Evolutionary conservation across 345 rosid species (phyloP).

Genomic region (Punica granatum): DNA sequence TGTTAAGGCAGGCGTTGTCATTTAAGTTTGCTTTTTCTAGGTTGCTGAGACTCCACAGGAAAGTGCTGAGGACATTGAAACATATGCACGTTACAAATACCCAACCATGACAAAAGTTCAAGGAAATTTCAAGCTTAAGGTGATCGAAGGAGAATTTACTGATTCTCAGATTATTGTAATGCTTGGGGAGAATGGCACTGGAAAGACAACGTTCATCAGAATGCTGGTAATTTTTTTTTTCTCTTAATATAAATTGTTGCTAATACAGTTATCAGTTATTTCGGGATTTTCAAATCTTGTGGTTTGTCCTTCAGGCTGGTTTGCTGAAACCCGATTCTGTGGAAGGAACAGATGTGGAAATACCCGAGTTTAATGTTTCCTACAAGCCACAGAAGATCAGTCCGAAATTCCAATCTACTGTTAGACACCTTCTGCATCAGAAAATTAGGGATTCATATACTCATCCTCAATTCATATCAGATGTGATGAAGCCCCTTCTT

Average conservation of each 20-base stretch:
- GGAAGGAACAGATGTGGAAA: constrained; percentile 73
- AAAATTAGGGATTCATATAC: constrained; percentile 86
- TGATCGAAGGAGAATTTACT: constrained; percentile 92
- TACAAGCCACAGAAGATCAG: constrained; percentile 99
- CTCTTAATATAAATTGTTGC: neutral
- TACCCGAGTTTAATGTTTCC: constrained; percentile 93
- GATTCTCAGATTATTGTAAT: constrained; percentile 96
- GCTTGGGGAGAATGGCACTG: constrained; percentile 99
- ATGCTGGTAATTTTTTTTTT: constrained; percentile 68
- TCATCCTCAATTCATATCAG: constrained; percentile 96
- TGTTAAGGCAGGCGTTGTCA: neutral
- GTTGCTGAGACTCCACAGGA: constrained; percentile 99
- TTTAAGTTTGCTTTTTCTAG: constrained; percentile 29
- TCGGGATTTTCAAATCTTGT: constrained; percentile 4
- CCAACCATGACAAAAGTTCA: constrained; percentile 88
- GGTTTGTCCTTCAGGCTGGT: constrained; percentile 61
- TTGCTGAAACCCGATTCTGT: constrained; percentile 70
- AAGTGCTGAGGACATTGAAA: constrained; percentile 76
- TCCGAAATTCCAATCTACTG: constrained; percentile 67
- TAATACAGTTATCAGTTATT: neutral
- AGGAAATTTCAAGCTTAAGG: constrained; percentile 75
- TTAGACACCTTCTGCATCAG: constrained; percentile 76
- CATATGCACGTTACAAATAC: constrained; percentile 91
- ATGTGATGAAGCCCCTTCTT: constrained; percentile 97
- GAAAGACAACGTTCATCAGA: constrained; percentile 95